Evolutionary conservation across 371 early-diverging fungal genomes (phyloP).

Genomic region (Mucor velutinosus): DNA sequence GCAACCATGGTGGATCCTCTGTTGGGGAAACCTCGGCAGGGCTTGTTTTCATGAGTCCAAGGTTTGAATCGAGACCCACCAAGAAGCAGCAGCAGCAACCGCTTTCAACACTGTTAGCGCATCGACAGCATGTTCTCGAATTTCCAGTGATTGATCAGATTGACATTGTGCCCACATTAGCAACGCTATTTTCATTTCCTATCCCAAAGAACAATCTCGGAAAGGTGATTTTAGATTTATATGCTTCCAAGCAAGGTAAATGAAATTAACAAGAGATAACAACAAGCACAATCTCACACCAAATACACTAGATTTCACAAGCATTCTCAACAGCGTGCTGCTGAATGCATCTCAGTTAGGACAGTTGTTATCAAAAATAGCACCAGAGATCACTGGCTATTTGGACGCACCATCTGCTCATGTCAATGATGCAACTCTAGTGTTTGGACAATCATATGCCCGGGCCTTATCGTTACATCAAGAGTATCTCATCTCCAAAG

Average conservation of each 20-base stretch:
- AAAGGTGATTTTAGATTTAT: slow-evolving; percentile 69
- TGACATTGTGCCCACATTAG: slow-evolving; percentile 87
- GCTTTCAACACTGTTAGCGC: neutral
- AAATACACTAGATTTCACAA: neutral
- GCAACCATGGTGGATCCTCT: slow-evolving; percentile 72
- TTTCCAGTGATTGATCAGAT: slow-evolving; percentile 73
- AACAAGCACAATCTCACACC: neutral
- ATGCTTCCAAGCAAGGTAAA: slow-evolving; percentile 35
- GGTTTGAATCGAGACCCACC: slow-evolving; percentile 40
- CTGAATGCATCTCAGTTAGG: slow-evolving; percentile 67
- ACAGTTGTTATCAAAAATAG: slow-evolving; percentile 17
- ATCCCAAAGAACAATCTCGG: slow-evolving; percentile 94
- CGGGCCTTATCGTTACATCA: slow-evolving; percentile 21
- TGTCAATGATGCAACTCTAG: neutral
- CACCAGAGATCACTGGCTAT: slow-evolving; percentile 19
- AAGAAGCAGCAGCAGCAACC: neutral
- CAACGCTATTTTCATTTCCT: slow-evolving; percentile 82
- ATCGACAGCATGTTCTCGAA: slow-evolving; percentile 6
- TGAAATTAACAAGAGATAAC: neutral
- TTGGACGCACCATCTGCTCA: slow-evolving; percentile 1
- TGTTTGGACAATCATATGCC: slow-evolving; percentile 12
- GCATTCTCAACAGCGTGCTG: slow-evolving; percentile 41
- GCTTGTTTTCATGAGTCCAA: slow-evolving; percentile 52
- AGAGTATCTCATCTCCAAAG: slow-evolving; percentile 1
- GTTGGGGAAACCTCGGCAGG: slow-evolving; percentile 63